Evolutionary conservation across 495 filamentous ascomycete genomes (phyloP).

Genomic region (Terfezia boudieri): DNA sequence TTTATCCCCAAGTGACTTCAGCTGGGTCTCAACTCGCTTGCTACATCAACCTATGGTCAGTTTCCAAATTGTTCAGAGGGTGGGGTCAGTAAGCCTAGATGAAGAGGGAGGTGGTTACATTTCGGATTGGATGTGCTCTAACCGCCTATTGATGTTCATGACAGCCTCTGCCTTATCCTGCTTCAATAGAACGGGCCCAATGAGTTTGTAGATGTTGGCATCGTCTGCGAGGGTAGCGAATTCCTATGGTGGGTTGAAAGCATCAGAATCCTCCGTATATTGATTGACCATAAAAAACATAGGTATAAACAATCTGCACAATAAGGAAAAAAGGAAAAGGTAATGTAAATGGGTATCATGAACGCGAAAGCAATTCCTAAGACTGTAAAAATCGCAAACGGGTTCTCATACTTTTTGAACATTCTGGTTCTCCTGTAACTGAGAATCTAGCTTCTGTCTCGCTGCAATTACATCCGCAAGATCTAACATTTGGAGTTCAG

Average conservation of each 20-base stretch:
- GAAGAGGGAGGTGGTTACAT: conserved; percentile 38
- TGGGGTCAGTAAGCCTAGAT: neutral
- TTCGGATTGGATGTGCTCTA: conserved; percentile 85
- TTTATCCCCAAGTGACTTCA: conserved; percentile 56
- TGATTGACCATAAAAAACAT: too few relatives aligned
- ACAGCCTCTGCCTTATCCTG: conserved; percentile 75
- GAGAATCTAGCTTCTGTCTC: conserved; percentile 82
- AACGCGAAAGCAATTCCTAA: neutral
- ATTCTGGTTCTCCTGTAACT: conserved; percentile 73
- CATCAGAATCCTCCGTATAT: neutral
- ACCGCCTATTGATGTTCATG: conserved; percentile 66
- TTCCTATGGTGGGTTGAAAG: conserved; percentile 30
- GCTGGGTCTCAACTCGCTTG: conserved; percentile 59
- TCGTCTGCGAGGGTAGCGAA: conserved; percentile 55
- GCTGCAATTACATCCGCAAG: conserved; percentile 51
- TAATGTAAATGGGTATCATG: neutral
- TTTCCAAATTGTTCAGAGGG: neutral
- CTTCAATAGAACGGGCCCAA: conserved; percentile 82
- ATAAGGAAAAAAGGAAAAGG: neutral
- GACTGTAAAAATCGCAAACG: neutral
- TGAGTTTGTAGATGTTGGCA: conserved; percentile 81
- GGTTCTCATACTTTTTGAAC: conserved; percentile 47
- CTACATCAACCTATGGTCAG: conserved; percentile 22
- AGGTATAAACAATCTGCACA: neutral
- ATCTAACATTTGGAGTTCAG: conserved; percentile 28